Conservation (phyloP, 192 early-diverging fungal species). For the Funneliformis mosseae region DNA sequence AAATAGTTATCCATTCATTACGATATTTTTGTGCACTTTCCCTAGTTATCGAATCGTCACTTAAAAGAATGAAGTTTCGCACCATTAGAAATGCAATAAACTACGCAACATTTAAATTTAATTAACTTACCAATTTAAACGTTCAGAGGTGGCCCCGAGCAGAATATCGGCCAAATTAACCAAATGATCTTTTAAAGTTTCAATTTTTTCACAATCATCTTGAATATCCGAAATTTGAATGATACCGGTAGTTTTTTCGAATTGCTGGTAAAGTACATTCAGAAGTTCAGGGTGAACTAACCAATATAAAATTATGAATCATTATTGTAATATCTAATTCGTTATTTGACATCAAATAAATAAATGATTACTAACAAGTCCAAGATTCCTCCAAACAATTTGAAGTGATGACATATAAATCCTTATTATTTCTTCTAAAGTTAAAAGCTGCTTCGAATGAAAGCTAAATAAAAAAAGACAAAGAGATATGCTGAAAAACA, state of each 20-base stretch:
- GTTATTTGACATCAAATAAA: neutral
- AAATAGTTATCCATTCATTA: conserved; percentile 2
- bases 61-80: neutral
- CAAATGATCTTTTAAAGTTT: conserved; percentile 28
- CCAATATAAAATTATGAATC: neutral
- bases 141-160: neutral
- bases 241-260: neutral
- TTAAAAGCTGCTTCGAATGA: conserved; percentile 16
- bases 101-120: neutral
- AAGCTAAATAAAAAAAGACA: conserved; percentile 4
- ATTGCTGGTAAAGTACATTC: neutral
- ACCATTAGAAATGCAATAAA: neutral
- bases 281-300: conserved; percentile 5
- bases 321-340: neutral
- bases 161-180: conserved; percentile 26
- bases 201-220: neutral
- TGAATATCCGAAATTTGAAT: conserved; percentile 4
- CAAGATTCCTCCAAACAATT: conserved; percentile 2
- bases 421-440: conserved; percentile 22
- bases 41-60: neutral
- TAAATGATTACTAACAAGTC: conserved; percentile 6
- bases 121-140: conserved; percentile 16
- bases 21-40: neutral
- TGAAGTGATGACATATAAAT: neutral
- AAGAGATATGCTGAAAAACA: neutral